Evolutionary conservation across 1,284 basidiomycete species (phyloP), one percentile per base, ranked within the genome.

Genomic region (Phellopilus nigrolimitatus): DNA sequence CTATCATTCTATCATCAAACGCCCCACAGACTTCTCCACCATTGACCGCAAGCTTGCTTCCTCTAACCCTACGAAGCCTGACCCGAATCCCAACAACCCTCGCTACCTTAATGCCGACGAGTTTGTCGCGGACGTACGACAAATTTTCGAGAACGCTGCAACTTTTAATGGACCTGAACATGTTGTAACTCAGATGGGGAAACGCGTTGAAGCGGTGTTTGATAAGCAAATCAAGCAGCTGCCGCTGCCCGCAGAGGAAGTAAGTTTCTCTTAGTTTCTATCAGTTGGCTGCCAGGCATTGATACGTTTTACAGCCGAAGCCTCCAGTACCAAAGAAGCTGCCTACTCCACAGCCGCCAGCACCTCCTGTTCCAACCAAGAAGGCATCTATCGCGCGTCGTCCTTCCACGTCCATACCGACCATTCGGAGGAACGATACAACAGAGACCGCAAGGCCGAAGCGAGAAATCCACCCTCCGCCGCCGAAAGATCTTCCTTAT

Each of bases 21-120:
- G 79, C 28, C 97, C 97, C 0, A 97, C 97, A 91, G 97, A 99
- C 66, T 79, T 99, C 45, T 78, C 82, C n/a, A 97, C 95, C 19
- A 81, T 98, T 56, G 95, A 98, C 69, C 81, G 81, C 61, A 97
- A 97, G 70, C 75, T 97, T 34, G 64, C 68, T 25, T 80, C 86
- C 1, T 88, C 88, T 7, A 90, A 88, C 61, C 88, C 90, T 3
- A 66, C 73, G 58, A 92, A 91, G 66, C 82, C 82, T 27, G 87
- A 90, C 56, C 66, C 74, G 13, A 87, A 84, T 60, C 68, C 72
- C 1, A 65, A 69, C 42, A 88, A 88, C 59, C 88, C 88, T 13
- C 84, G 82, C 12, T 95, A 95, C 63, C 58, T 66, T 44, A 80
- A 64, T 52, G 82, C 83, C 1, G 84, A 91, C 44, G 87, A 94